phyloP scores from a whole-genome alignment of 2,329 filamentous ascomycete genomes.

The Metarhizium humberi region DNA sequence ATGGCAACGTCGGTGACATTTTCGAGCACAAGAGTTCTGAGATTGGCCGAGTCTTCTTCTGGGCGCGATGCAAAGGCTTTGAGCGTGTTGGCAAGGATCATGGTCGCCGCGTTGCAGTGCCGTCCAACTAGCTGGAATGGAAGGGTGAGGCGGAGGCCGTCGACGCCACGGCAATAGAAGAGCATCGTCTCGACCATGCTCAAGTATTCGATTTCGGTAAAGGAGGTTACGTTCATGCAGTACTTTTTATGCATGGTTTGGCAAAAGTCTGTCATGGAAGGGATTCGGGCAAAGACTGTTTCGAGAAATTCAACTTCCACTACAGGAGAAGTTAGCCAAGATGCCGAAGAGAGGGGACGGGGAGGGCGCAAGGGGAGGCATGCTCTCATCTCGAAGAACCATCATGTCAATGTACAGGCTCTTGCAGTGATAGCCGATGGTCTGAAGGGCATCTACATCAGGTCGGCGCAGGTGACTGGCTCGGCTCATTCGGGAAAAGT shows the following conservation, averaged over 20 bases:
- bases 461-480: slow-evolving; percentile 22
- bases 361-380: slow-evolving; percentile 7
- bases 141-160: slow-evolving; percentile 38
- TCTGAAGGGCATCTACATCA: slow-evolving; percentile 31
- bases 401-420: slow-evolving; percentile 43
- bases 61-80: slow-evolving; percentile 36
- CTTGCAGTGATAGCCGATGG: slow-evolving; percentile 37
- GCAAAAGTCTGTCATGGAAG: slow-evolving; percentile 36
- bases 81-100: slow-evolving; percentile 43
- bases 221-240: slow-evolving; percentile 38
- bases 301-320: slow-evolving; percentile 40
- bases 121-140: slow-evolving; percentile 41
- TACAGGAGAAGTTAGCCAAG: slow-evolving; percentile 15
- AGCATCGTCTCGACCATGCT: slow-evolving; percentile 31
- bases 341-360: neutral
- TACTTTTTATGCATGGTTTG: slow-evolving; percentile 33
- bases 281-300: slow-evolving; percentile 34
- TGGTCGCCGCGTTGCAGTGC: slow-evolving; percentile 36
- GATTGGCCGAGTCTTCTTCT: slow-evolving; percentile 30
- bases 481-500: slow-evolving; percentile 37
- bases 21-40: slow-evolving; percentile 39
- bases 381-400: slow-evolving; percentile 42
- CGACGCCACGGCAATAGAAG: slow-evolving; percentile 32
- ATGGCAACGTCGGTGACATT: slow-evolving; percentile 39
- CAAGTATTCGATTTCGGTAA: slow-evolving; percentile 40